Percentiles rank a stretch among this genome's conserved stretches.
Evolutionary conservation across 2,329 filamentous ascomycete species (phyloP).

Genomic region (Ploettnerulaceae sp.): DNA sequence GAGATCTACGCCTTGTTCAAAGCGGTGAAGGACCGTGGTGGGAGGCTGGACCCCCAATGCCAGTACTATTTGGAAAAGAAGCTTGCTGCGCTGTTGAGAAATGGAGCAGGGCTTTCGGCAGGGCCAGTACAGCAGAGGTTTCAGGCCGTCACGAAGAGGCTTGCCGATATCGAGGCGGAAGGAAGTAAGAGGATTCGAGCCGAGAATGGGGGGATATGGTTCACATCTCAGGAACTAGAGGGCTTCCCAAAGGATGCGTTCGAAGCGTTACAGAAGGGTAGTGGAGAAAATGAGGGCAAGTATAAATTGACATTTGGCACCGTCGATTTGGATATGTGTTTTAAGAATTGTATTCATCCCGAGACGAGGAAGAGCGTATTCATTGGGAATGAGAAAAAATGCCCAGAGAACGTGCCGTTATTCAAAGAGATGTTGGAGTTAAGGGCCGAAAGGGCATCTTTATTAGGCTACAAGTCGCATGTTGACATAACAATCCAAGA

Average conservation of each 20-base stretch:
- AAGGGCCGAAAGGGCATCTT: conserved; percentile 67
- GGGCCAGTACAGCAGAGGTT: conserved; percentile 4
- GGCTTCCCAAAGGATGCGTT: conserved; percentile 46
- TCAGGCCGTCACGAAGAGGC: conserved; percentile 3
- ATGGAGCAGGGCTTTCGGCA: conserved; percentile 2
- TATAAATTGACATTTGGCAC: conserved; percentile 46
- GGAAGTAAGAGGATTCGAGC: conserved; percentile 24
- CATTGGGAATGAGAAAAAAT: conserved; percentile 35
- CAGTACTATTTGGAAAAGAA: conserved; percentile 5
- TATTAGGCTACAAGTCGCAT: conserved; percentile 70
- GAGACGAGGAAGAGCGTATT: conserved; percentile 35
- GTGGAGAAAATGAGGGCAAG: conserved; percentile 42
- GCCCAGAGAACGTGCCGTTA: conserved; percentile 57
- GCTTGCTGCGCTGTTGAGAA: neutral
- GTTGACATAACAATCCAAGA: conserved; percentile 51
- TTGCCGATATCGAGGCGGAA: conserved; percentile 7
- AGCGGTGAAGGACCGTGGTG: conserved; percentile 5
- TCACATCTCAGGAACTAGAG: conserved; percentile 42
- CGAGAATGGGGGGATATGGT: conserved; percentile 42
- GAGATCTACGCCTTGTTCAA: conserved; percentile 5
- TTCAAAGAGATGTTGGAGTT: conserved; percentile 69
- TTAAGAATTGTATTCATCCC: conserved; percentile 39
- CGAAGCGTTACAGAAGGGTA: conserved; percentile 42
- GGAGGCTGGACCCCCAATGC: neutral
- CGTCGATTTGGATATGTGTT: conserved; percentile 42